Evolutionary conservation across 1,284 basidiomycete genomes (phyloP), one percentile per base, ranked within the genome.

Genomic region (Ceratobasidium sp.): DNA sequence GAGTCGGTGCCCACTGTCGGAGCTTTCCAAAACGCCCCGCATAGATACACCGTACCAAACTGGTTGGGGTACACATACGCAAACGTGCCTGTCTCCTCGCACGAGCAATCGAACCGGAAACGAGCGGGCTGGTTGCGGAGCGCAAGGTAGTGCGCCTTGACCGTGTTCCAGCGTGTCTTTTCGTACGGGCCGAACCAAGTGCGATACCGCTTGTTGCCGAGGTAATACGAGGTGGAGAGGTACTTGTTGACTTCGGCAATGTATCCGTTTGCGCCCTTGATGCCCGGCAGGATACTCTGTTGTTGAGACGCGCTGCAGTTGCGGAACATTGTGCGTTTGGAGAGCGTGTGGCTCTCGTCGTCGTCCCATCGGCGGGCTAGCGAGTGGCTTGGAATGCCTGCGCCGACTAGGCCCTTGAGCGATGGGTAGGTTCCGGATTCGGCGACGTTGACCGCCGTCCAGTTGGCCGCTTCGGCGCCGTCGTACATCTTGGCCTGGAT

Each of bases 61-160:
- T 68, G 62, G 63, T 68, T n/a, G 6, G 75, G 73, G 51, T 62
- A 74, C 14, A 76, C 75, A 46, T 69, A 76, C 22, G 75, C 75
- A 64, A 62, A 76, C 1, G 51, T 56, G 29, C 62, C 75, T n/a
- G 3, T 2, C 37, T 69, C 56, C 0, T 39, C 27, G 65, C 75
- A 76, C 14, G 61, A 65, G 64, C 75, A 76, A 48, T 76, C 75
- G 39, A 61, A 76, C 22, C 51, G 39, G 56, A 73, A 63, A 19
- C 48, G 46, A 1, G 43, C 9, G 39, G 48, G 58, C 34, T 73
- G 29, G 31, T 51, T 41, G 5, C 49, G 61, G 13, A 76, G 63
- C 3, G 14, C n/a, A 27, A 16, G 11, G 24, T 31, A 76, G 31
- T 74, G 61, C n/a, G 29, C 9, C 61, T 48, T 56, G 43, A 74